These are phyloP conservation scores for Xerocomus minutiporus DNA, from an alignment of 1,284 basidiomycete species.

Conservation along the genomic window DNA sequence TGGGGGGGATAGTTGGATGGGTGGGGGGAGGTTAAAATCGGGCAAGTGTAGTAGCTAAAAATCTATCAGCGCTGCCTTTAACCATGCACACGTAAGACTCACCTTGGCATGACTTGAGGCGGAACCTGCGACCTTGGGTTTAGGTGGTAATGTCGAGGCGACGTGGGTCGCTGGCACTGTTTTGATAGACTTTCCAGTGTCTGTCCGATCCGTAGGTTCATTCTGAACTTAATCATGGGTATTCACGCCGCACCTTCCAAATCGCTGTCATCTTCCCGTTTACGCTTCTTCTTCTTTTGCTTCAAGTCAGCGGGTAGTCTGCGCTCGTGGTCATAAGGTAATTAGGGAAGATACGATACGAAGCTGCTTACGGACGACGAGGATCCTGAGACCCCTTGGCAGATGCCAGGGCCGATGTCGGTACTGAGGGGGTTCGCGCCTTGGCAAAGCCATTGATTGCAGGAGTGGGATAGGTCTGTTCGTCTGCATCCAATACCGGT, in stretches of 20 bases:
- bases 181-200: slow-evolving; percentile 52
- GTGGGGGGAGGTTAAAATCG: slow-evolving; percentile 55
- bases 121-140: slow-evolving; percentile 49
- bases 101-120: slow-evolving; percentile 51
- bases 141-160: slow-evolving; percentile 38
- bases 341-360: not conserved
- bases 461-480: slow-evolving; percentile 15
- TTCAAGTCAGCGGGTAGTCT: slow-evolving; percentile 47
- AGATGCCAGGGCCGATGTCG: slow-evolving; percentile 23
- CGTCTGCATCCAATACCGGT: slow-evolving; percentile 24
- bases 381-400: slow-evolving; percentile 34
- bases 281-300: slow-evolving; percentile 84
- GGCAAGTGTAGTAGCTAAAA: slow-evolving; percentile 41
- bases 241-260: slow-evolving; percentile 48
- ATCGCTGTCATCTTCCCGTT: slow-evolving; percentile 76
- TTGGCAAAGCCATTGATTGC: slow-evolving; percentile 27
- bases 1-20: slow-evolving; percentile 50
- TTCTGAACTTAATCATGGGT: not conserved
- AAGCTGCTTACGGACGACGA: slow-evolving; percentile 38
- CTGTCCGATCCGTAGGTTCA: slow-evolving; percentile 26
- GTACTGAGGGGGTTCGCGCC: slow-evolving; percentile 20
- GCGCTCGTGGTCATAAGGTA: slow-evolving; percentile 9
- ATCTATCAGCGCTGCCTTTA: slow-evolving; percentile 12
- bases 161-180: slow-evolving; percentile 42
- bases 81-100: slow-evolving; percentile 14